Conservation (phyloP, 768 basidiomycete genomes). For the Mycena rebaudengoi region DNA sequence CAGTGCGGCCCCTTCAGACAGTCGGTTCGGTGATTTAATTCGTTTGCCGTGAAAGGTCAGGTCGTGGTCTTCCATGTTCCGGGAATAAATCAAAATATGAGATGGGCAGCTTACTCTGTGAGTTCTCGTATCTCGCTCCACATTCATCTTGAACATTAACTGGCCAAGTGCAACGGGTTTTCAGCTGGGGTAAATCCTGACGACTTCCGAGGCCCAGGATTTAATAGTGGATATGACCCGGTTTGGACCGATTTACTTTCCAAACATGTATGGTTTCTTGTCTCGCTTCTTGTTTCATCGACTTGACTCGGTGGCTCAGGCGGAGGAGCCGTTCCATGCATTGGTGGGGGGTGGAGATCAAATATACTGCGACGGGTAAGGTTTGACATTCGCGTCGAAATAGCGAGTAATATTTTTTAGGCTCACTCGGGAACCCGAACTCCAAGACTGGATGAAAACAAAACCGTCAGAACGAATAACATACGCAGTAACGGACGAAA, state of each 20-base stretch:
- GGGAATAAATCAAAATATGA: conserved; percentile 81
- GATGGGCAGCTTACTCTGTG: conserved; percentile 90
- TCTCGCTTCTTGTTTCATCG: background rate
- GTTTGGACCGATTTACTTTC: conserved; percentile 93
- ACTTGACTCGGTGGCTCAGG: background rate
- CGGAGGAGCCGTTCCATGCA: conserved; percentile 84
- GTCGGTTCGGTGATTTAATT: background rate
- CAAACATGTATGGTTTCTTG: conserved; percentile 62
- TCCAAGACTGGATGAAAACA: conserved; percentile 84
- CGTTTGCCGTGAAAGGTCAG: conserved; percentile 38
- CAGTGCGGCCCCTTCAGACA: conserved; percentile 37
- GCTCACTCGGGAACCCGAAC: conserved; percentile 85
- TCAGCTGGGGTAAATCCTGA: conserved; percentile 90
- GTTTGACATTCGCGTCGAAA: background rate
- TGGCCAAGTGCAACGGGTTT: conserved; percentile 82
- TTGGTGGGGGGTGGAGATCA: conserved; percentile 96
- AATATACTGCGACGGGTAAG: conserved; percentile 84
- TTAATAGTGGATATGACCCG: conserved; percentile 84
- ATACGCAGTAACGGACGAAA: conserved; percentile 73
- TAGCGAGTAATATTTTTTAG: conserved; percentile 42
- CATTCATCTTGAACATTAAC: background rate
- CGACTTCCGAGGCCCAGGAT: conserved; percentile 85
- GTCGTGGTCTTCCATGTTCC: conserved; percentile 91
- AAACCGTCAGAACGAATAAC: conserved; percentile 67
- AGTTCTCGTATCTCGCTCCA: conserved; percentile 33